Conservation (phyloP, 2,329 filamentous ascomycete genomes). For the Hymenoscyphus linearis region DNA sequence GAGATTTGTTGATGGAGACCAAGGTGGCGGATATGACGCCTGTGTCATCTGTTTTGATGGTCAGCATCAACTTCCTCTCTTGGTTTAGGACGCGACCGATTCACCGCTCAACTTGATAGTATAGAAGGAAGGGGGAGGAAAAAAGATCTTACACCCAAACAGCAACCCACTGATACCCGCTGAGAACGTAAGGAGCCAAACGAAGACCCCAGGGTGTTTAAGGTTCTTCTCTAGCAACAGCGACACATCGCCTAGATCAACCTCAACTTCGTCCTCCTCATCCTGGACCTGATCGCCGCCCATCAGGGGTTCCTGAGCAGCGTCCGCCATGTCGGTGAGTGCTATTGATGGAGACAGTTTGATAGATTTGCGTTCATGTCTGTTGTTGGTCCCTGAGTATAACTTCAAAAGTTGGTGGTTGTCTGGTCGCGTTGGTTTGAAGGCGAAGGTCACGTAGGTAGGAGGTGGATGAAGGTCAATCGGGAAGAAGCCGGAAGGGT, state of each 20-base stretch:
- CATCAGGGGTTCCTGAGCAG: constrained; percentile 29
- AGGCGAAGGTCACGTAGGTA: too few relatives aligned
- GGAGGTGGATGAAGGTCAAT: too few relatives aligned
- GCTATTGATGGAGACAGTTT: constrained; percentile 14
- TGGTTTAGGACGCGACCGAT: too few relatives aligned
- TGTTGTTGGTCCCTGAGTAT: too few relatives aligned
- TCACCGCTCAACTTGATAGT: too few relatives aligned
- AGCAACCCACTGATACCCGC: constrained; percentile 63
- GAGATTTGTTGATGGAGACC: constrained; percentile 55
- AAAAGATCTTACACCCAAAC: constrained; percentile 54
- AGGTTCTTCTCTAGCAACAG: constrained; percentile 29
- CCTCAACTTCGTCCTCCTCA: constrained; percentile 13
- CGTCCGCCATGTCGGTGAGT: constrained; percentile 25
- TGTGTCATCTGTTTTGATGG: constrained; percentile 22
- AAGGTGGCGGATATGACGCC: constrained; percentile 64
- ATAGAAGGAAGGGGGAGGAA: background rate
- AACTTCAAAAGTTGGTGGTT: too few relatives aligned
- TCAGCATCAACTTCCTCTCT: background rate
- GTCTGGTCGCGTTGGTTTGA: too few relatives aligned
- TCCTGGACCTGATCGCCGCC: constrained; percentile 11
- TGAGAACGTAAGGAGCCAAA: constrained; percentile 57
- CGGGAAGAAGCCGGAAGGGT: too few relatives aligned
- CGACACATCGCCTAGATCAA: constrained; percentile 21
- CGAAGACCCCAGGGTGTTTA: constrained; percentile 40
- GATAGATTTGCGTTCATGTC: background rate